These are phyloP conservation scores for Phytophthora syringae DNA, from an alignment of 352 stramenopile species.

Conservation along the genomic window DNA sequence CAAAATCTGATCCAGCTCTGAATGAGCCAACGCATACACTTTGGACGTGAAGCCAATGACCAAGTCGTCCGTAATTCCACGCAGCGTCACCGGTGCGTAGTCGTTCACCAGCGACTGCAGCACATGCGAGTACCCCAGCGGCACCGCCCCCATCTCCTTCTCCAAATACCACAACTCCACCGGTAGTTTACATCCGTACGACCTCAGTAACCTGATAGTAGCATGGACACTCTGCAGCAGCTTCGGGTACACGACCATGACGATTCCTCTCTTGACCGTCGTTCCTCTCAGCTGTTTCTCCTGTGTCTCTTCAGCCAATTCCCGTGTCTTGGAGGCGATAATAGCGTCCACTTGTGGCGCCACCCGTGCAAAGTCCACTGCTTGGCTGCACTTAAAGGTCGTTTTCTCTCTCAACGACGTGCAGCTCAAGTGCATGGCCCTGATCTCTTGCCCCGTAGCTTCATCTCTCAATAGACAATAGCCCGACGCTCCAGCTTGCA, in stretches of 20 bases:
- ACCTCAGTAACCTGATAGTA: conserved; percentile 38
- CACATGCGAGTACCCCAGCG: conserved; percentile 27
- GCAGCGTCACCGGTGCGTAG: conserved; percentile 33
- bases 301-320: background rate
- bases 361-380: conserved; percentile 39
- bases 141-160: conserved; percentile 37
- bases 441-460: conserved; percentile 32
- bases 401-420: conserved; percentile 35
- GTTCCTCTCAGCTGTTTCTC: conserved; percentile 5
- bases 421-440: conserved; percentile 42
- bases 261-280: conserved; percentile 25
- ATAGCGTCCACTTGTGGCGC: conserved; percentile 29
- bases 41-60: conserved; percentile 61
- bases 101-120: conserved; percentile 30
- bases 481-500: conserved; percentile 40
- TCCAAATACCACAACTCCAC: conserved; percentile 60
- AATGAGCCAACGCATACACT: conserved; percentile 53
- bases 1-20: conserved; percentile 50
- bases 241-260: conserved; percentile 64
- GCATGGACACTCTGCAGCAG: conserved; percentile 49
- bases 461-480: conserved; percentile 53
- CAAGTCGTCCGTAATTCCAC: conserved; percentile 35
- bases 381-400: conserved; percentile 48
- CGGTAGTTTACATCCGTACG: conserved; percentile 44
- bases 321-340: conserved; percentile 23